Conservation (phyloP, 345 rosid species). For the Zanthoxylum bungeanum region DNA sequence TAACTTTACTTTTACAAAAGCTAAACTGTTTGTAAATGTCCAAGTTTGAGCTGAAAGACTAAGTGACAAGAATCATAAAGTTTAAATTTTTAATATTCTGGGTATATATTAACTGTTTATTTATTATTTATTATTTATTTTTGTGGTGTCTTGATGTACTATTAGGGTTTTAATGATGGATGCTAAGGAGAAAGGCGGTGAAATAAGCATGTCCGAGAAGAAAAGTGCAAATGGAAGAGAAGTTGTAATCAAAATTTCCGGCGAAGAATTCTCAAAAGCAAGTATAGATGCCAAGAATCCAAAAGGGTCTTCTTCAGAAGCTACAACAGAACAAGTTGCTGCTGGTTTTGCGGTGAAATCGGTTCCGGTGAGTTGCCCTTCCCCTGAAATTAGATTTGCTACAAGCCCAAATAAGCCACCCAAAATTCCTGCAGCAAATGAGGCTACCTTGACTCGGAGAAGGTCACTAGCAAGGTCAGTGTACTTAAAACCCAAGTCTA, state of each 20-base stretch:
- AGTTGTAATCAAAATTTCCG: slow-evolving; percentile 50
- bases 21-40: too few relatives aligned
- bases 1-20: not conserved
- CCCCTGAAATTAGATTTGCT: slow-evolving; percentile 50
- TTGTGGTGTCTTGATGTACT: not conserved
- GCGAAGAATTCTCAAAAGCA: slow-evolving; percentile 29
- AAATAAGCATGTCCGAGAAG: slow-evolving; percentile 42
- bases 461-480: slow-evolving; percentile 53
- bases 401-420: slow-evolving; percentile 64
- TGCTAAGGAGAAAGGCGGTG: slow-evolving; percentile 20
- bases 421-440: slow-evolving; percentile 35
- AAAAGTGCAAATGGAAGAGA: slow-evolving; percentile 37
- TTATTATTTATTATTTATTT: too few relatives aligned
- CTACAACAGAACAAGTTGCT: slow-evolving; percentile 21
- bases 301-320: slow-evolving; percentile 31
- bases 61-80: not conserved
- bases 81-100: too few relatives aligned
- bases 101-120: too few relatives aligned
- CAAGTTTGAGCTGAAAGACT: not conserved
- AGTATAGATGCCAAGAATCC: slow-evolving; percentile 1
- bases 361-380: slow-evolving; percentile 25
- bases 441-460: slow-evolving; percentile 37
- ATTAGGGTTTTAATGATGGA: slow-evolving; percentile 21
- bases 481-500: slow-evolving; percentile 75
- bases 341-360: slow-evolving; percentile 30